Evolutionary conservation across 1,284 basidiomycete genomes (phyloP), one percentile per base, ranked within the genome.

Genomic region (Thelephora terrestris): DNA sequence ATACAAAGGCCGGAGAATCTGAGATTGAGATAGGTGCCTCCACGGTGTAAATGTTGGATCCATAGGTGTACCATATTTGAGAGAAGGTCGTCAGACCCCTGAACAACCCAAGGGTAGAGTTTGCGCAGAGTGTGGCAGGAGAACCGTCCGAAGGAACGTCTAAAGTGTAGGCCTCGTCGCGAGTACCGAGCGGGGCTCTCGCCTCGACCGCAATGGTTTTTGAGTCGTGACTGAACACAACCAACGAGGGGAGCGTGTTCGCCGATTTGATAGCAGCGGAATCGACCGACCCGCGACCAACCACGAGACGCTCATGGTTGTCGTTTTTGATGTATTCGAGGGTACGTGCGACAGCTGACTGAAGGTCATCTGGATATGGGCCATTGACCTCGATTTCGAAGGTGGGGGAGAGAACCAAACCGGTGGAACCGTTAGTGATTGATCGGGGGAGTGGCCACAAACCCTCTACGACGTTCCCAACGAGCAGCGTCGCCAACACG

Each of bases 1-100:
- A 27, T 58, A 84, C 83, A 61, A 76, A 86, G 34, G 78, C 78
- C 44, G 85, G 84, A 0, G 69, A 60, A 56, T 88, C 85, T 36
- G 69, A 63, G 37, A 88, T 81, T 9, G 66, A 57, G 5, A 83
- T 59, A 0, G 86, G 86, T 0, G 79, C 76, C 37, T 76, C 65
- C 44, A 78, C 61, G 0, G 76, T 72, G 52, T 88, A 88, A 1
- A 71, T 74, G 24, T 64, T 64, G 9, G 61, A 71, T 9, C 57
- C 61, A 43, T 67, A 65, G 32, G 74, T 70, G 57, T 85, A 90
- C 75, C 79, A 85, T 32, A 95, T 64, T 66, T 93, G 89, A 35
- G 71, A 68, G 61, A 95, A 91, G 1, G 90, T 92, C 24, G 86
- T 83, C 53, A 95, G 64, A 1, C 90, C 93, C 47, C 92, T 72